phyloP scores from a whole-genome alignment of 176 grass and related monocot genomes.

The Raddia distichophylla region DNA sequence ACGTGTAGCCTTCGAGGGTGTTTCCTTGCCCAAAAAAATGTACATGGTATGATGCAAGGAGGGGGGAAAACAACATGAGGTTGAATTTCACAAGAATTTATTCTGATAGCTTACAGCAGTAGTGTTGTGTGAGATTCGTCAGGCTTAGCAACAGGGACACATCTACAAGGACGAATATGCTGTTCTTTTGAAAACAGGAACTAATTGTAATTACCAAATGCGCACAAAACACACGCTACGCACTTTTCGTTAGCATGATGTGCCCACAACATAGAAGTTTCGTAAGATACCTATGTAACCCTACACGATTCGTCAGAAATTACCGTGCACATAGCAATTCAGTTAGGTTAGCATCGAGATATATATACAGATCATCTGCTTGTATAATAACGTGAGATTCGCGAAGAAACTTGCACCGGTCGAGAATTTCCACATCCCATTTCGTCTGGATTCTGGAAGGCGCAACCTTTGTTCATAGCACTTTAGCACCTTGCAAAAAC shows the following conservation, averaged over 20 bases:
- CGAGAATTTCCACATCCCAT: background rate
- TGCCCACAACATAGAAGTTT: background rate
- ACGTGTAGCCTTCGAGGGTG: background rate
- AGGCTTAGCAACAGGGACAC: background rate
- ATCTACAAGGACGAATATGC: too few species aligned
- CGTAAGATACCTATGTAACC: background rate
- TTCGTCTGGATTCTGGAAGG: background rate
- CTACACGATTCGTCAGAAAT: background rate
- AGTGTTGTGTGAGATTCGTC: background rate
- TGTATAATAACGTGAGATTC: background rate
- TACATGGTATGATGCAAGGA: background rate
- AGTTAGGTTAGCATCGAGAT: background rate
- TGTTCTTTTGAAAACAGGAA: background rate
- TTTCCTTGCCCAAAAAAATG: background rate
- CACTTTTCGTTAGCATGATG: background rate
- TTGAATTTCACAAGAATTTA: background rate
- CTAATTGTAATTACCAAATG: too few species aligned
- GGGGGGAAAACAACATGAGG: background rate
- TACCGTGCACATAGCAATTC: background rate
- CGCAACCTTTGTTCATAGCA: background rate
- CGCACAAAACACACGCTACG: background rate
- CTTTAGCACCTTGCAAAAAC: background rate
- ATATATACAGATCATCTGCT: background rate
- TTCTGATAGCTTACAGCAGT: background rate
- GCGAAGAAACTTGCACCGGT: background rate